Evolutionary conservation across 768 basidiomycete genomes (phyloP), one percentile per base, ranked within the genome.

Genomic region (Omphalotus guepiniiformis): DNA sequence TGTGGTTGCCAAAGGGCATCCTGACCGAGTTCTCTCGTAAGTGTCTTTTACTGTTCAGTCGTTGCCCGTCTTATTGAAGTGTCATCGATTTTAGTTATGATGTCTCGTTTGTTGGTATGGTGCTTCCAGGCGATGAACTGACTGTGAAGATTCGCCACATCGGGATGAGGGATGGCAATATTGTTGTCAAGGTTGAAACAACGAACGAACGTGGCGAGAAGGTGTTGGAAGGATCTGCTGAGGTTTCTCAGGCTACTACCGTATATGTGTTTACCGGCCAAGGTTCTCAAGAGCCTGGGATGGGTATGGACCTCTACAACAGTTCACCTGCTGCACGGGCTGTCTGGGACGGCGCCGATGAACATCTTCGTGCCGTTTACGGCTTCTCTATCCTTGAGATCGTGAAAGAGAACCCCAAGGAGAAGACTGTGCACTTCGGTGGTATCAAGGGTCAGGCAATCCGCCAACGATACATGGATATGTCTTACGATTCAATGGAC

Each of bases 341-440:
- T 34, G 94, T 98, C 44, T 99, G 96, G 96, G 95, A 98, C 49
- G 84, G 85, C 40, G 95, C 95, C 42, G 94, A 99, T 59, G 79
- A 83, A 36, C 95, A 99, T 64, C 74, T 99, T 42, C 85, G 88
- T 39, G 85, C 90, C 22, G 92, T 94, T 4, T 97, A 99, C 58
- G 96, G 96, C 37, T 99, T 99, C 75, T 97, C 95, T 4, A 98
- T 99, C 63, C 74, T 97, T 59, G 94, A 99, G 64, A 96, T 99
- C 56, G 95, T 99, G 67, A 95, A 94, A 72, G 88, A 94, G 64
- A 97, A 98, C 64, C 94, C 95, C 16, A 96, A 93, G 76, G 84
- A 89, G 67, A 93, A 97, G 75, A 99, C 93, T 0, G 86, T 99
- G 56, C 95, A 99, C 67, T 99, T 99, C 55, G 96, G 96, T 74